Evolutionary conservation across 305 asterid genomes (phyloP).

Genomic region (Fraxinus sp.): DNA sequence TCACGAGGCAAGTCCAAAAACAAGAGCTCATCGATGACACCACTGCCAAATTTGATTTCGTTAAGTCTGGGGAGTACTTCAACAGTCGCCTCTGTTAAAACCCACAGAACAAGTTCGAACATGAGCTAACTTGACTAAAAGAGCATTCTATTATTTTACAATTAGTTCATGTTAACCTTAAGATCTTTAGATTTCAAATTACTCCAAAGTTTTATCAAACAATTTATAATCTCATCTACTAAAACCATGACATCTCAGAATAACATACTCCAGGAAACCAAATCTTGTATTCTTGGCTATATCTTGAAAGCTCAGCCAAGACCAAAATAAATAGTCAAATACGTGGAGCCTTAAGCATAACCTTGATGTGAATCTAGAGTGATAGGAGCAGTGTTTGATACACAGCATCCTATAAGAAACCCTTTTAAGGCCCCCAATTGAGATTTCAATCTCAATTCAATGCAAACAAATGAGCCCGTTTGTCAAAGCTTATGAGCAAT

Average conservation of each 20-base stretch:
- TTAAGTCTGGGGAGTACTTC: conserved; percentile 93
- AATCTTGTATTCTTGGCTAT: background rate
- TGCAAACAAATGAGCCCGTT: background rate
- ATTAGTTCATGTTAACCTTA: background rate
- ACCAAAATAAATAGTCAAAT: background rate
- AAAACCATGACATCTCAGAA: background rate
- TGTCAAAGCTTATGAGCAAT: background rate
- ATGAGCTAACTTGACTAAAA: background rate
- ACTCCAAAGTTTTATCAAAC: background rate
- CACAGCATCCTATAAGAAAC: background rate
- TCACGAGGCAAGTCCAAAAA: conserved; percentile 94
- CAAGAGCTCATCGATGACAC: conserved; percentile 80
- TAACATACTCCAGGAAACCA: background rate
- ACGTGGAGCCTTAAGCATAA: background rate
- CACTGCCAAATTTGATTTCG: conserved; percentile 91
- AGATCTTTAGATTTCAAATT: background rate
- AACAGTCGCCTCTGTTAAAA: conserved; percentile 78
- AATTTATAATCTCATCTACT: background rate
- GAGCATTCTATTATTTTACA: background rate
- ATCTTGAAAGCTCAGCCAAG: background rate
- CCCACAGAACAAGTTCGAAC: conserved; percentile 17
- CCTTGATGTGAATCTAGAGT: background rate
- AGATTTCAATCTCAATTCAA: background rate
- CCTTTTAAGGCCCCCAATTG: background rate
- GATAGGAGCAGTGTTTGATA: background rate